Evolutionary conservation across 2,329 filamentous ascomycete species (phyloP).

Genomic region (Penicillium sp.): DNA sequence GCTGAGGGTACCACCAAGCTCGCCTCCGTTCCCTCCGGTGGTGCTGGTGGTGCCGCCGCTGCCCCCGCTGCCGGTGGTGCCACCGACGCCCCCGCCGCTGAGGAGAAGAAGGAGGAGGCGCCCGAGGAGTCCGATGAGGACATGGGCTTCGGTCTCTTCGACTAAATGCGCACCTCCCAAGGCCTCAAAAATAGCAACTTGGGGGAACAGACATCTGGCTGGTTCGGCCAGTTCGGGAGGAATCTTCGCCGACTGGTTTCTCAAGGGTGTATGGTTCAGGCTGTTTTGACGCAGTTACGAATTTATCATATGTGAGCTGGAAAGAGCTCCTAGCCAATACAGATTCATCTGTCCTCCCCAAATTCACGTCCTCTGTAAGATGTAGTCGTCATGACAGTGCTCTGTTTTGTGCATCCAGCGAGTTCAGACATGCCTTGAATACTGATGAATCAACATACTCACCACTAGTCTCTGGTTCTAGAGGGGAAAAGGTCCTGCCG

Average conservation of each 20-base stretch:
- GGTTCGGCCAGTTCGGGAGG: slow-evolving; percentile 32
- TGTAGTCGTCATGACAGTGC: slow-evolving; percentile 8
- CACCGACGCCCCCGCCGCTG: slow-evolving; percentile 64
- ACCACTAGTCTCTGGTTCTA: too few relatives aligned
- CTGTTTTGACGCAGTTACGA: slow-evolving; percentile 41
- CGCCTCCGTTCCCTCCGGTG: slow-evolving; percentile 93
- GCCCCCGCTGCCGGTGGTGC: slow-evolving; percentile 60
- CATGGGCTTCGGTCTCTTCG: slow-evolving; percentile 74
- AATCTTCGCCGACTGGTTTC: slow-evolving; percentile 28
- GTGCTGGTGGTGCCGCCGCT: slow-evolving; percentile 56
- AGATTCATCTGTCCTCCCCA: slow-evolving; percentile 34
- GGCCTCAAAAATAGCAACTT: slow-evolving; percentile 57
- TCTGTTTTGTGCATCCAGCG: too few relatives aligned
- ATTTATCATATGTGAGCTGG: slow-evolving; percentile 34
- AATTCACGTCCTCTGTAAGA: slow-evolving; percentile 10
- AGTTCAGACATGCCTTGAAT: too few relatives aligned
- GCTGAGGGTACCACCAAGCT: slow-evolving; percentile 86
- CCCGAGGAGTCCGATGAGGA: slow-evolving; percentile 71
- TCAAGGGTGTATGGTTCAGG: slow-evolving; percentile 30
- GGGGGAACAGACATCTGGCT: slow-evolving; percentile 54
- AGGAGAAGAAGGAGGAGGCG: slow-evolving; percentile 70
- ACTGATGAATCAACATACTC: too few relatives aligned
- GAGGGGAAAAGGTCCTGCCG: too few relatives aligned
- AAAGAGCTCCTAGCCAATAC: slow-evolving; percentile 37
- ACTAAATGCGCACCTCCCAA: slow-evolving; percentile 44